Conservation (phyloP, 192 early-diverging fungal species). For the Podila verticillata region DNA sequence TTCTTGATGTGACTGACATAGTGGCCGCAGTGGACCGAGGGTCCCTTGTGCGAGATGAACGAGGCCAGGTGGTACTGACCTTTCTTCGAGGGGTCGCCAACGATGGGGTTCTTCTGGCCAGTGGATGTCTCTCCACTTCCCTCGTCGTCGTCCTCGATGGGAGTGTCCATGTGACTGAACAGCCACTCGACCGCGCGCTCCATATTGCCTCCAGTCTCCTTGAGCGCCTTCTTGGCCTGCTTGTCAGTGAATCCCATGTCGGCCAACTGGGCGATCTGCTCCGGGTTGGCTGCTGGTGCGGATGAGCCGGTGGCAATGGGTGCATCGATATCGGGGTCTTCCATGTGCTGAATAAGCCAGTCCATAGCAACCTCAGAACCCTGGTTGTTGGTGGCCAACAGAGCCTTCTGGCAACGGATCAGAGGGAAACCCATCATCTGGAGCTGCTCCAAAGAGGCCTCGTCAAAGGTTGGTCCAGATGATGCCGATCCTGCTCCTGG, state of each 20-base stretch:
- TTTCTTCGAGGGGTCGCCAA: conserved; percentile 53
- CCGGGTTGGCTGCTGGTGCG: conserved; percentile 27
- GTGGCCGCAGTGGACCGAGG: conserved; percentile 95
- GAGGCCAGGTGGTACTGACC: conserved; percentile 74
- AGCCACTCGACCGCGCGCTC: conserved; percentile 97
- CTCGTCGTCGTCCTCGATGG: conserved; percentile 54
- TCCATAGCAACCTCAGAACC: conserved; percentile 89
- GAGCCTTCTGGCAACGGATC: conserved; percentile 83
- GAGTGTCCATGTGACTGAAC: conserved; percentile 85
- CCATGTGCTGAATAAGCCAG: conserved; percentile 98
- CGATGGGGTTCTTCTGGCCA: conserved; percentile 28
- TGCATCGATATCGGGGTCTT: conserved; percentile 89
- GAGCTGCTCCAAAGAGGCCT: conserved; percentile 77
- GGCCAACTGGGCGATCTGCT: conserved; percentile 69
- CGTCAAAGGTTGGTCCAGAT: conserved; percentile 67
- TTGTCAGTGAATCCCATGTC: conserved; percentile 93
- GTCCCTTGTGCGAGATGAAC: conserved; percentile 96
- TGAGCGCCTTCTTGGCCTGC: conserved; percentile 85
- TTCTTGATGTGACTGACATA: conserved; percentile 91
- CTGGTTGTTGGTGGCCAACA: conserved; percentile 82
- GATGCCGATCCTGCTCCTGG: conserved; percentile 5
- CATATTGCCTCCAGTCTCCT: conserved; percentile 82
- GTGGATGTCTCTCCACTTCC: conserved; percentile 7
- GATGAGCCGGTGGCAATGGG: conserved; percentile 57
- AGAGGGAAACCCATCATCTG: conserved; percentile 94